Conservation (phyloP, 2,329 filamentous ascomycete genomes). For the Cryphonectria parasitica region DNA sequence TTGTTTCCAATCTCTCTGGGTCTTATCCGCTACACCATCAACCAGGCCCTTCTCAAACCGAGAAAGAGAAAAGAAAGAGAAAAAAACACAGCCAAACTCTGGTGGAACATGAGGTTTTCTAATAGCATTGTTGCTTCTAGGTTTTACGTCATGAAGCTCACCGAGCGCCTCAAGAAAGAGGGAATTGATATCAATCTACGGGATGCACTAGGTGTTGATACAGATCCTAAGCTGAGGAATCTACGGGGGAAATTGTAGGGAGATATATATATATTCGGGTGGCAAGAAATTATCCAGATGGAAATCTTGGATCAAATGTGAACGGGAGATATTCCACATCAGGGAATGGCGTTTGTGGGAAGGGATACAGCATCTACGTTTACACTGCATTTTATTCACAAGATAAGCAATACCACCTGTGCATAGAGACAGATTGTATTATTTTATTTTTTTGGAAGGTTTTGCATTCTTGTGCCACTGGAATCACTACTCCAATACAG, state of each 20-base stretch:
- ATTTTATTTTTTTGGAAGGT: not conserved
- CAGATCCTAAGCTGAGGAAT: slow-evolving; percentile 29
- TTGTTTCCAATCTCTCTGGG: not conserved
- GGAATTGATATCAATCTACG: slow-evolving; percentile 31
- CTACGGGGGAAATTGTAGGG: slow-evolving; percentile 26
- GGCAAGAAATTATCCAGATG: too few species aligned
- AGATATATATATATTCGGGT: not conserved
- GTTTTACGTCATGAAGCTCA: slow-evolving; percentile 31
- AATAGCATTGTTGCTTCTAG: slow-evolving; percentile 19
- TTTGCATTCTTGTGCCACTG: not conserved
- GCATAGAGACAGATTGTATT: not conserved
- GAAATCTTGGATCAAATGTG: not conserved
- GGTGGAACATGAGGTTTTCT: slow-evolving; percentile 17
- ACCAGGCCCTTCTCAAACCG: not conserved
- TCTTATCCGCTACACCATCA: not conserved
- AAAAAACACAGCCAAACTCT: not conserved
- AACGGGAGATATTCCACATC: not conserved
- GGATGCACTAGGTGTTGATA: slow-evolving; percentile 29
- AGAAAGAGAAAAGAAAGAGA: not conserved
- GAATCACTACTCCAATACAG: not conserved
- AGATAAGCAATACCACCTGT: not conserved
- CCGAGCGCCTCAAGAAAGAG: slow-evolving; percentile 29
- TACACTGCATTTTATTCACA: not conserved
- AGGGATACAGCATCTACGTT: not conserved
- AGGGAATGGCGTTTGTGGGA: not conserved